Evolutionary conservation across 23 red algal genomes (phyloP).

Genomic region (Rhodosorus marinus): DNA sequence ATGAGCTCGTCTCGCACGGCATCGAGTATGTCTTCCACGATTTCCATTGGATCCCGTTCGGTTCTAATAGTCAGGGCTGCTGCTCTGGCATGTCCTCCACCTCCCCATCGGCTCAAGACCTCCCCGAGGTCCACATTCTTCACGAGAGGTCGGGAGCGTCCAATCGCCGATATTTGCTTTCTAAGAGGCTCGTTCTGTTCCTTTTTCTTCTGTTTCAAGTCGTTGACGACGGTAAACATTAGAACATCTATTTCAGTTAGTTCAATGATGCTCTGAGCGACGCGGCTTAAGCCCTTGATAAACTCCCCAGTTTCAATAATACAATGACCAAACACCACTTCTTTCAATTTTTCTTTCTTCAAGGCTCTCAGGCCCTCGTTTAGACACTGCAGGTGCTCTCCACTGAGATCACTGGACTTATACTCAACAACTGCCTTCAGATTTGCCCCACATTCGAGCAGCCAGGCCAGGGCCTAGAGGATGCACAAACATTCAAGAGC

Average conservation of each 20-base stretch:
- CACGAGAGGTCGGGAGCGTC: background rate
- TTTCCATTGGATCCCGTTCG: too few relatives aligned
- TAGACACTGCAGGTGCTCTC: constrained; percentile 31
- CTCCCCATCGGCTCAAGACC: constrained; percentile 3
- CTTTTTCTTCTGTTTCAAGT: background rate
- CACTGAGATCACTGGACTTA: constrained; percentile 15
- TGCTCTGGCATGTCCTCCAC: constrained; percentile 46
- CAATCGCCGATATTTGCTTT: background rate
- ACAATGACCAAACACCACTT: constrained; percentile 18
- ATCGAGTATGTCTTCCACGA: too few relatives aligned
- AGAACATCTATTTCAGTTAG: constrained; percentile 48
- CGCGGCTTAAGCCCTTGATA: constrained; percentile 37
- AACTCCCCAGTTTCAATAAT: constrained; percentile 11
- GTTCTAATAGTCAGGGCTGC: constrained; percentile 42
- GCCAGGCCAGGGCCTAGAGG: constrained; percentile 23
- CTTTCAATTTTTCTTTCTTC: constrained; percentile 7
- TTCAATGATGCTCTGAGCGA: constrained; percentile 33
- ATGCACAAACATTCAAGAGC: too few relatives aligned
- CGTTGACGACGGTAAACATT: constrained; percentile 19
- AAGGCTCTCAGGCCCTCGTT: constrained; percentile 11
- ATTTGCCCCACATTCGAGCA: constrained; percentile 31
- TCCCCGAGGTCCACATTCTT: background rate
- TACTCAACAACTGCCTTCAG: constrained; percentile 52
- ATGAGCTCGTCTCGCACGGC: too few relatives aligned
- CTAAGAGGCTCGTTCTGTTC: background rate